Evolutionary conservation across 768 basidiomycete genomes (phyloP), one percentile per base, ranked within the genome.

Genomic region (Lyophyllum atratum): DNA sequence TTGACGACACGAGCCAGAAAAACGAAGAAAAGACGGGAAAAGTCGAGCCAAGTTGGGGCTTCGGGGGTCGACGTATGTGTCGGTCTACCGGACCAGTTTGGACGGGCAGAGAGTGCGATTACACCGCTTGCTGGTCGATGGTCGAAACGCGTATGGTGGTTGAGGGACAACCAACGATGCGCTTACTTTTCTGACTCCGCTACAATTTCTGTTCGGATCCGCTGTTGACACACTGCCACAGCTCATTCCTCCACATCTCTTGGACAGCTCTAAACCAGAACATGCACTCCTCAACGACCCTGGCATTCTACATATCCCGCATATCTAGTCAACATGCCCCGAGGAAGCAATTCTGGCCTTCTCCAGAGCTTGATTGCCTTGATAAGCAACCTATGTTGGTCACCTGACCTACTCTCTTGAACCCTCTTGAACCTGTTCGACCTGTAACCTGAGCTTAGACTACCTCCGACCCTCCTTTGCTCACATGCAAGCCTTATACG

Each of bases 91-190:
- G 62, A 42, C 62, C 62, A 66, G 62, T 67, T 59, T 62, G 61
- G 61, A 34, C 44, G 31, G 63, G 64, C 55, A 61, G 60, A 64
- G 62, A 68, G 62, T 61, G 62, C 58, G 62, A 67, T 59, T 63
- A 54, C 60, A 66, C 61, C 56, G 66, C 69, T 61, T 64, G 64
- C 62, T 64, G 19, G 64, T 67, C 65, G 52, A 64, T 59, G 59
- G 65, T 56, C 62, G 70, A 63, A 62, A 56, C 67, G 63, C 66
- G 70, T 73, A 67, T 78, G 76, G 75, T 73, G 74, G 77, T 78
- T 75, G 70, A 63, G 66, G 73, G 70, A 74, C 76, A 78, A 78
- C 78, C 76, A 77, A 74, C 75, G 69, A 75, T 75, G 70, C 62
- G 61, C 63, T 58, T 62, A 59, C 11, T 52, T 71, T 74, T 77